phyloP scores from a whole-genome alignment of 2,329 filamentous ascomycete genomes.

The Cladosporium phlei region DNA sequence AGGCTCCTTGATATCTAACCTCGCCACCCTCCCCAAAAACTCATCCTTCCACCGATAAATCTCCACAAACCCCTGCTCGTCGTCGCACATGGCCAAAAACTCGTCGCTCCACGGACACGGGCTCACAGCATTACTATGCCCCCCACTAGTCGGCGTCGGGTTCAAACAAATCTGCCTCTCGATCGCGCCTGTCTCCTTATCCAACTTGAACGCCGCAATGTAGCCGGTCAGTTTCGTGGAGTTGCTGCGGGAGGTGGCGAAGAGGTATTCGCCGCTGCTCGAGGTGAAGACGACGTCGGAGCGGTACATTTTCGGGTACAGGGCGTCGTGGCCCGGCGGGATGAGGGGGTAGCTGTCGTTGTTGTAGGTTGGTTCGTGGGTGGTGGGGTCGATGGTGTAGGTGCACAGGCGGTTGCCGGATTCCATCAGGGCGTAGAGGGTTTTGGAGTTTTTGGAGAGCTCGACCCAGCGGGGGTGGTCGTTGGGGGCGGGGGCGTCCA shows the following conservation, averaged over 20 bases:
- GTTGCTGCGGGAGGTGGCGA: constrained; percentile 79
- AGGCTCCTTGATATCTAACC: constrained; percentile 74
- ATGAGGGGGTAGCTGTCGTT: constrained; percentile 72
- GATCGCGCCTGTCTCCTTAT: constrained; percentile 60
- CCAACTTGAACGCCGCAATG: constrained; percentile 72
- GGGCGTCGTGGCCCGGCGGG: constrained; percentile 59
- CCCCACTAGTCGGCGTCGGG: constrained; percentile 80
- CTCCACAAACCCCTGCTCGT: constrained; percentile 81
- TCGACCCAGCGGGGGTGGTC: constrained; percentile 89
- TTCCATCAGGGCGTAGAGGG: constrained; percentile 85
- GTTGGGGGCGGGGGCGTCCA: constrained; percentile 63
- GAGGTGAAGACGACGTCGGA: constrained; percentile 77
- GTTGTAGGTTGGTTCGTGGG: constrained; percentile 73
- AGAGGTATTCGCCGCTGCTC: constrained; percentile 67
- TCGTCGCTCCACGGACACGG: constrained; percentile 81
- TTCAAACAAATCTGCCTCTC: constrained; percentile 75
- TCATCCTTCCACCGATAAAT: constrained; percentile 84
- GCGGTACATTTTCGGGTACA: constrained; percentile 65
- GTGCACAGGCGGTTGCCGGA: constrained; percentile 79
- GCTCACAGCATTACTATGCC: constrained; percentile 82
- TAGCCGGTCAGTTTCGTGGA: constrained; percentile 72
- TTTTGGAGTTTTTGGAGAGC: constrained; percentile 70
- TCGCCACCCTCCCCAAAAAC: constrained; percentile 70
- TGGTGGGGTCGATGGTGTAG: constrained; percentile 70
- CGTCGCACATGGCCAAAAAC: constrained; percentile 85